phyloP scores from a whole-genome alignment of 2,329 filamentous ascomycete species.

The Botryosphaeria dothidea region DNA sequence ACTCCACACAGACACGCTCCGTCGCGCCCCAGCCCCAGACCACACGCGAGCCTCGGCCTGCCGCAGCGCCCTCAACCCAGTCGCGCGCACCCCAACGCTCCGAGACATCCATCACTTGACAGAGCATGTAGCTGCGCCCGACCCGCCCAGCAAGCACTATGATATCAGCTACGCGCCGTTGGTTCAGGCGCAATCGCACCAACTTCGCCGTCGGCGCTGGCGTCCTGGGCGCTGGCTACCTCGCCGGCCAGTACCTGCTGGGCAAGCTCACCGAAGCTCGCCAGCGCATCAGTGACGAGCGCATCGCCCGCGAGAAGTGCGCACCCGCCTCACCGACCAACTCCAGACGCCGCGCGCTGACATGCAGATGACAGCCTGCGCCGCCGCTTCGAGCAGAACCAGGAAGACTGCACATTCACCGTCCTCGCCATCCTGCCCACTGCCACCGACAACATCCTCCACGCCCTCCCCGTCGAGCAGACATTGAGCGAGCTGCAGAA shows the following conservation, averaged over 20 bases:
- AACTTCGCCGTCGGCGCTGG: slow-evolving; percentile 86
- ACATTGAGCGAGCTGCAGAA: slow-evolving; percentile 93
- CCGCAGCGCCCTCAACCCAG: neutral
- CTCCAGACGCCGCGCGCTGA: slow-evolving; percentile 19
- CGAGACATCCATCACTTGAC: slow-evolving; percentile 16
- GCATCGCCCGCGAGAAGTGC: slow-evolving; percentile 95
- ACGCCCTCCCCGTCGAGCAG: slow-evolving; percentile 85
- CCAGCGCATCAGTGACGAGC: slow-evolving; percentile 94
- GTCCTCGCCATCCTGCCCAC: slow-evolving; percentile 94
- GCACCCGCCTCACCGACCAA: slow-evolving; percentile 27
- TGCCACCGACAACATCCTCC: slow-evolving; percentile 83
- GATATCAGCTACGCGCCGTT: slow-evolving; percentile 77
- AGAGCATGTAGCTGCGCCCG: slow-evolving; percentile 13
- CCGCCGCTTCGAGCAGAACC: slow-evolving; percentile 96
- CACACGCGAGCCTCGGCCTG: neutral
- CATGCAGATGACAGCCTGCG: slow-evolving; percentile 65
- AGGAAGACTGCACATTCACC: slow-evolving; percentile 97
- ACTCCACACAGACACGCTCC: slow-evolving; percentile 1
- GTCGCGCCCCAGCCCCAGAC: neutral
- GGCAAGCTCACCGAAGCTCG: slow-evolving; percentile 89
- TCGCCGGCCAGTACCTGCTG: slow-evolving; percentile 90
- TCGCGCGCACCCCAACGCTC: slow-evolving; percentile 12
- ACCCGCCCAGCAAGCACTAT: slow-evolving; percentile 39
- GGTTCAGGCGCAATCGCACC: slow-evolving; percentile 89
- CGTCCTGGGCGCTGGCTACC: slow-evolving; percentile 84